Evolutionary conservation across 2,329 filamentous ascomycete genomes (phyloP).

Genomic region (Domatiomyces catenatus): DNA sequence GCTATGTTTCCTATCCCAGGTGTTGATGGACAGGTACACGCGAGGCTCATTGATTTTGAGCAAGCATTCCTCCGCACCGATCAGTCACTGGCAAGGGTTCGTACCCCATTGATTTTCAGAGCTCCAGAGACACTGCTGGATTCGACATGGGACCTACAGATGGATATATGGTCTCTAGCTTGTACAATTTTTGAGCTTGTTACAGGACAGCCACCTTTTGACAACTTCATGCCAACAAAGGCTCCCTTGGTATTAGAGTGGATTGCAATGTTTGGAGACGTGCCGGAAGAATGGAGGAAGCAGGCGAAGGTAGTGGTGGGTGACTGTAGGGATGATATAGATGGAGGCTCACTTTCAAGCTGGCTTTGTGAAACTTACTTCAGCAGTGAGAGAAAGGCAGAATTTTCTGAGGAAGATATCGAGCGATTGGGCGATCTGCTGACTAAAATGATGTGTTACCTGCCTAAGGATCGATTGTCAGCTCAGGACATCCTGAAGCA

Average conservation of each 20-base stretch:
- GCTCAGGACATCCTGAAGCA: conserved; percentile 7
- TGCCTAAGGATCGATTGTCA: conserved; percentile 5
- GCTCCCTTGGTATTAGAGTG: conserved; percentile 11
- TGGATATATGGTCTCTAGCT: conserved; percentile 13
- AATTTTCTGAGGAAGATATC: conserved; percentile 12
- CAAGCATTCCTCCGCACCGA: conserved; percentile 8
- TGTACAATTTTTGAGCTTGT: conserved; percentile 14
- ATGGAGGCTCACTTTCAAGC: conserved; percentile 6
- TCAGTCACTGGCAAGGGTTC: conserved; percentile 6
- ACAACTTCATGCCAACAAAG: conserved; percentile 11
- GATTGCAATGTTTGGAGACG: conserved; percentile 13
- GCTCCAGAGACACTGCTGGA: conserved; percentile 13
- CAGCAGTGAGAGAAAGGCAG: conserved; percentile 6
- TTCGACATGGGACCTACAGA: conserved; percentile 7
- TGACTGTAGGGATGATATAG: conserved; percentile 4
- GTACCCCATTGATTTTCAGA: conserved; percentile 11
- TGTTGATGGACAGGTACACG: conserved; percentile 2
- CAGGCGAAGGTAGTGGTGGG: conserved; percentile 5
- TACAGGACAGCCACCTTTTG: conserved; percentile 14
- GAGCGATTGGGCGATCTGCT: conserved; percentile 8
- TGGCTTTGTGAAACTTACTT: conserved; percentile 14
- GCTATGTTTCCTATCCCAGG: conserved; percentile 3
- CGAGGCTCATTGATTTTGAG: conserved; percentile 13
- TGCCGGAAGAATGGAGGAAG: conserved; percentile 12
- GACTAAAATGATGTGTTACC: conserved; percentile 7